Conservation (phyloP, 2,329 filamentous ascomycete species). For the Nothophoma quercina region DNA sequence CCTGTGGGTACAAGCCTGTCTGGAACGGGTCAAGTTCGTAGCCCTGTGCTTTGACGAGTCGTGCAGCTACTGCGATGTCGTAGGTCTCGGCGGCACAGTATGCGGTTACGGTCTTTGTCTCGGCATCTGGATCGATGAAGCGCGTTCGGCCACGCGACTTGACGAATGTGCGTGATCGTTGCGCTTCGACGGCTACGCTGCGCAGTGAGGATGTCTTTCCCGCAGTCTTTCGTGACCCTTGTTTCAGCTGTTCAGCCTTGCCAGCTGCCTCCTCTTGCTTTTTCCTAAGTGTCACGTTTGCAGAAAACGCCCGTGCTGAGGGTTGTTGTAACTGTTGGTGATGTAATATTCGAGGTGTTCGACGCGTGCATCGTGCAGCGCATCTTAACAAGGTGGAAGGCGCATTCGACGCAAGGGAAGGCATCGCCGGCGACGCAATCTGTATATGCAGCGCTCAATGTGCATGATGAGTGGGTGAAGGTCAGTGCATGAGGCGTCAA, state of each 20-base stretch:
- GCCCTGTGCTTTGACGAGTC: conserved; percentile 65
- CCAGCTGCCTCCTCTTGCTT: conserved; percentile 26
- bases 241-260: conserved; percentile 27
- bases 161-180: conserved; percentile 65
- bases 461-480: conserved; percentile 4
- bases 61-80: conserved; percentile 64
- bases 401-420: background rate
- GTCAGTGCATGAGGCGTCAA: conserved; percentile 9
- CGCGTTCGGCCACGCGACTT: conserved; percentile 54
- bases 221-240: conserved; percentile 39
- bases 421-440: conserved; percentile 10
- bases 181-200: conserved; percentile 85
- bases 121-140: conserved; percentile 56
- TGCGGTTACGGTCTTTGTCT: conserved; percentile 65
- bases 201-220: conserved; percentile 69
- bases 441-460: background rate
- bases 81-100: conserved; percentile 75
- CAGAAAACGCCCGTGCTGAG: conserved; percentile 27
- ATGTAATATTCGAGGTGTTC: conserved; percentile 10
- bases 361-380: conserved; percentile 11
- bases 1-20: conserved; percentile 70
- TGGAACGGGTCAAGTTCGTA: conserved; percentile 69
- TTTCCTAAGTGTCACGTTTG: conserved; percentile 21
- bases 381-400: conserved; percentile 7
- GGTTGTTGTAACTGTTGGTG: conserved; percentile 7